Evolutionary conservation across 2,329 filamentous ascomycete species (phyloP), one percentile per base, ranked within the genome.

Genomic region (Fusarium multiceps): DNA sequence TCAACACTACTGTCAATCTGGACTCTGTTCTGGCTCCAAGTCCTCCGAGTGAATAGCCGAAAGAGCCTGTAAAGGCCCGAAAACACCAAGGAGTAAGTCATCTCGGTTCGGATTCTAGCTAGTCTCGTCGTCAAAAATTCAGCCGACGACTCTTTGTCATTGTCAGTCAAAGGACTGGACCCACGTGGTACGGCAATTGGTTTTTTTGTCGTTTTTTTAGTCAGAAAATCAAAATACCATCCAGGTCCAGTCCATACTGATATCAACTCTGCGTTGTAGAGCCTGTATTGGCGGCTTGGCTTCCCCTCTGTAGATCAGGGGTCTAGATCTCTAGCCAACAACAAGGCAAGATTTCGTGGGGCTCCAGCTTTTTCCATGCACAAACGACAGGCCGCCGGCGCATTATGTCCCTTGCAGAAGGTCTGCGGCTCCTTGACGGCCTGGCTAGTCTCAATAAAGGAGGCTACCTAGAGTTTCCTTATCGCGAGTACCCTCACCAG

Each of bases 331-430:
- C 61, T 56, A 60, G 27, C 58, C 63, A 61, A 66, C 61, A 61
- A 58, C 63, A 72, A 71, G 71, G 69, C 70, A 49, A 37, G 54
- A 30, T 65, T 72, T 64, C 66, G 70, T 59, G 70, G 73, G 73
- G 73, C 73, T 75, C 72, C 69, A 73, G 68, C 69, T 75, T 75
- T 75, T 63, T 63, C 49, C 68, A 75, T 73, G 62, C 64, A 59
- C 71, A 69, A 59, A 20, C 21, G 34, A 51, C 34, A 25, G 23
- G 71, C 65, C 61, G 66, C 65, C 58, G 54, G 48, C 53, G 48
- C 61, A 66, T 67, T 55, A 62, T 73, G 66, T 59, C 63, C 73
- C 73, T 73, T 75, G 69, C 73, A 73, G 71, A 58, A 60, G 43
- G 56, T 49, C 62, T 74, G 72, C 66, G 72, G 72, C 72, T 74